Percentiles rank a stretch among this genome's conserved stretches.
Conservation (phyloP, 305 asterid species). For the Fraxinus sp. region DNA sequence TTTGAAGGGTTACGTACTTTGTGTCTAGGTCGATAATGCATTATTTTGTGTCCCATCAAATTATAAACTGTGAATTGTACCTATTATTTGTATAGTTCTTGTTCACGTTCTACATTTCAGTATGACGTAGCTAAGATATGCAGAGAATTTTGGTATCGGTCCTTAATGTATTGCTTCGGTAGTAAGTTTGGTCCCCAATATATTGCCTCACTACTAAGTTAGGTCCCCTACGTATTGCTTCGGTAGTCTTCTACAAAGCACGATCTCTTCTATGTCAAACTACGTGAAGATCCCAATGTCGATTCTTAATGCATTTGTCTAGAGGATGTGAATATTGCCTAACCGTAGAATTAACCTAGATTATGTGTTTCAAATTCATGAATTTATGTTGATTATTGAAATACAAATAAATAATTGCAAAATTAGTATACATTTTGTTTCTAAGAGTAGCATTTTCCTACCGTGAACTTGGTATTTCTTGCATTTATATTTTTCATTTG, state of each 20-base stretch:
- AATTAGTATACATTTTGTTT: background rate
- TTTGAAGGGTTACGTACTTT: background rate
- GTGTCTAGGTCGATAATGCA: background rate
- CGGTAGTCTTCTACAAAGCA: slow-evolving; percentile 4
- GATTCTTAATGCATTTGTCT: background rate
- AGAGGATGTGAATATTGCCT: background rate
- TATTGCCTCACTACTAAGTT: background rate
- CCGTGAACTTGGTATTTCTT: background rate
- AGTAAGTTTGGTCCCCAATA: background rate
- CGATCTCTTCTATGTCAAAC: background rate
- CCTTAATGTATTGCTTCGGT: background rate
- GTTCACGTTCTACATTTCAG: background rate
- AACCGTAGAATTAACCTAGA: background rate
- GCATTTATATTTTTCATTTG: background rate
- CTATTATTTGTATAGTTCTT: background rate
- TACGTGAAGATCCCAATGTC: background rate
- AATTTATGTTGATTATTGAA: background rate
- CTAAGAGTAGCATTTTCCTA: background rate
- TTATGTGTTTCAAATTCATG: background rate
- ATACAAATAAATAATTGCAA: background rate
- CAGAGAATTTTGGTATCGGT: background rate
- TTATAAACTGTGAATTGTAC: background rate
- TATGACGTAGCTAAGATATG: background rate
- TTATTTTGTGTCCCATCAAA: background rate
- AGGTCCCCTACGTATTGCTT: background rate